Evolutionary conservation across 2,329 filamentous ascomycete species (phyloP), one percentile per base, ranked within the genome.

Genomic region (Rutstroemia sp.): DNA sequence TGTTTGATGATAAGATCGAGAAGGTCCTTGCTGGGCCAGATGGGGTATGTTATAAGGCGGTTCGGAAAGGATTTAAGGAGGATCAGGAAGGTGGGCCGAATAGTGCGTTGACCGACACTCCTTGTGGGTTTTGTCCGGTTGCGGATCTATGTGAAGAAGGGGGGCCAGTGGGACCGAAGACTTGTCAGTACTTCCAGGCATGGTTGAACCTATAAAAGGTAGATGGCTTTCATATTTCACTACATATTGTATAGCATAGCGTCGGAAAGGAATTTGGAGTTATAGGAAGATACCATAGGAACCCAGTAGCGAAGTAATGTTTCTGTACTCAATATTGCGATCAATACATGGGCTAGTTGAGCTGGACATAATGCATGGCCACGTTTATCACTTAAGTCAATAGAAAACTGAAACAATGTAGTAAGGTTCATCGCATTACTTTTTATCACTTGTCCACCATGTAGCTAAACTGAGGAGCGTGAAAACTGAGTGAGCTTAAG

Each of bases 121-220:
- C 94, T 1, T 99, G 94, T 71, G 92, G 92, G 2, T 80, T 84
- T 55, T 99, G 94, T 71, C 94, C 94, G 0, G 92, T 96, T 2
- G 96, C 96, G 70, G 87, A 94, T 57, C 79, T 97, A 2, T 99
- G 94, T 70, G 87, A 90, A 62, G 90, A 95, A 59, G 91, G 90
- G 6, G 92, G 92, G 0, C 90, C 91, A 0, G 90, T 99, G 21
- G 95, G 87, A 66, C 90, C 92, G 0, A 87, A 84, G 62, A 95
- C 87, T 51, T 99, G 94, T 72, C 87, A 90, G 54, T 99, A 99
- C 69, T 96, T 95, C 68, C 81, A 88, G 61, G 81, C 85, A 52
- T 99, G 94, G 94, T 72, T 96, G 47, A 79, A 75, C 0, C 66
- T 74, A 19, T 62, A 57, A 47, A 79, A 75, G 10, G 48, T 39